Evolutionary conservation across 2,329 filamentous ascomycete genomes (phyloP).

Genomic region (Parastagonospora nodorum): DNA sequence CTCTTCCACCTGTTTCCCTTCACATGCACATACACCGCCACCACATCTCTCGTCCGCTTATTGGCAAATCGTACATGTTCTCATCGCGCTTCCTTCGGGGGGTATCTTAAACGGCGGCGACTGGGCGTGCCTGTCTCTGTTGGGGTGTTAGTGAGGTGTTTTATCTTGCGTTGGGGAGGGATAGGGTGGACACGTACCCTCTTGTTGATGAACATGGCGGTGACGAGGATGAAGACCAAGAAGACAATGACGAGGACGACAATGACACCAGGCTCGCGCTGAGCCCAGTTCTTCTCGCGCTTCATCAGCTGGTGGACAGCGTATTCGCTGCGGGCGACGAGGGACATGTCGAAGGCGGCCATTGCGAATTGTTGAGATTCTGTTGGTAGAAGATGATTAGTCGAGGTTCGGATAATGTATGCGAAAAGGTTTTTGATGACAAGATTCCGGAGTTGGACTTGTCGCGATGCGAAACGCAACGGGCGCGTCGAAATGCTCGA

Average conservation of each 20-base stretch:
- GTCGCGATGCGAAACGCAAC: background rate
- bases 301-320: slow-evolving; percentile 53
- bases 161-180: background rate
- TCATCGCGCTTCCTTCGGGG: background rate
- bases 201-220: slow-evolving; percentile 57
- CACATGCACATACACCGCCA: no score
- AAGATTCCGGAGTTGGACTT: background rate
- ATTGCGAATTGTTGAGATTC: slow-evolving; percentile 33
- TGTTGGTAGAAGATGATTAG: slow-evolving; percentile 22
- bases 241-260: slow-evolving; percentile 67
- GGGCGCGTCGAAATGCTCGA: slow-evolving; percentile 4
- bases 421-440: background rate
- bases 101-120: slow-evolving; percentile 17
- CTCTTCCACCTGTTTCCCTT: no score
- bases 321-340: slow-evolving; percentile 44
- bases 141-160: slow-evolving; percentile 4
- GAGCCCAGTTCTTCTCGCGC: slow-evolving; percentile 62
- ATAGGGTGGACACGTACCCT: slow-evolving; percentile 35
- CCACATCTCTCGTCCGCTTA: background rate
- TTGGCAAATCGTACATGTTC: no score
- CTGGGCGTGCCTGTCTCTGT: slow-evolving; percentile 19
- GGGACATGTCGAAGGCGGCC: slow-evolving; percentile 45
- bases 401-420: background rate
- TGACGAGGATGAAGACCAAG: slow-evolving; percentile 58
- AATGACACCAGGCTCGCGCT: slow-evolving; percentile 63